These are phyloP conservation scores for Pascua sp. DNA, from an alignment of 1,284 basidiomycete species.

Conservation along the genomic window DNA sequence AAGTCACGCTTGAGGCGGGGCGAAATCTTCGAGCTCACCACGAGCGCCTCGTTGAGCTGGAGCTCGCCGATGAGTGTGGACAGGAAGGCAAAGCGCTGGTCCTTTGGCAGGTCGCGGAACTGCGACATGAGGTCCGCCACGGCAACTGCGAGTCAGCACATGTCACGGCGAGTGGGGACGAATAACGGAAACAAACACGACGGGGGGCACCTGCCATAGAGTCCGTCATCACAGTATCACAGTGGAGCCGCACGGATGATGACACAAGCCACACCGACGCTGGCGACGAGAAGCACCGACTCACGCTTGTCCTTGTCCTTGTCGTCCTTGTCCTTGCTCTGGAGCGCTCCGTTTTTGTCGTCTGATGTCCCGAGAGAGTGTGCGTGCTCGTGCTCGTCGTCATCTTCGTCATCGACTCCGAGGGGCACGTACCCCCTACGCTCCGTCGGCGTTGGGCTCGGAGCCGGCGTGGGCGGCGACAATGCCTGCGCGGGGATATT, in stretches of 20 bases:
- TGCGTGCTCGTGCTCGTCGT: background rate
- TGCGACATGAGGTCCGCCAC: constrained; percentile 14
- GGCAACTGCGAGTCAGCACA: no score
- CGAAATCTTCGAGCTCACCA: constrained; percentile 67
- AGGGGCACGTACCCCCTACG: constrained; percentile 11
- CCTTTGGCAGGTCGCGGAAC: constrained; percentile 27
- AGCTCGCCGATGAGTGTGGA: constrained; percentile 63
- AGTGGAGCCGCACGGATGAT: background rate
- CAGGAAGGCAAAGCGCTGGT: constrained; percentile 60
- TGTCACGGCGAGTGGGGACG: background rate
- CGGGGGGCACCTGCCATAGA: background rate
- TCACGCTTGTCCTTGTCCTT: constrained; percentile 3
- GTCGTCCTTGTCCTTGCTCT: background rate
- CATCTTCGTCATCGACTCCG: constrained; percentile 1
- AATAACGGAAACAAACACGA: background rate
- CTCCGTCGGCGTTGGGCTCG: constrained; percentile 19
- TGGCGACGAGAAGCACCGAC: background rate
- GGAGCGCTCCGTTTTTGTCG: no score
- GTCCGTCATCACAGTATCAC: background rate
- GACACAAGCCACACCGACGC: no score
- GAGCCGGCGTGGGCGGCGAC: constrained; percentile 19
- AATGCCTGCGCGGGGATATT: constrained; percentile 19
- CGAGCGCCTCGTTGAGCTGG: constrained; percentile 70
- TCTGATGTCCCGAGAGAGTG: background rate
- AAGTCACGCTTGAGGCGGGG: constrained; percentile 86